Conservation (phyloP, 1,139 yeast species). For the Eremothecium gossypii region DNA sequence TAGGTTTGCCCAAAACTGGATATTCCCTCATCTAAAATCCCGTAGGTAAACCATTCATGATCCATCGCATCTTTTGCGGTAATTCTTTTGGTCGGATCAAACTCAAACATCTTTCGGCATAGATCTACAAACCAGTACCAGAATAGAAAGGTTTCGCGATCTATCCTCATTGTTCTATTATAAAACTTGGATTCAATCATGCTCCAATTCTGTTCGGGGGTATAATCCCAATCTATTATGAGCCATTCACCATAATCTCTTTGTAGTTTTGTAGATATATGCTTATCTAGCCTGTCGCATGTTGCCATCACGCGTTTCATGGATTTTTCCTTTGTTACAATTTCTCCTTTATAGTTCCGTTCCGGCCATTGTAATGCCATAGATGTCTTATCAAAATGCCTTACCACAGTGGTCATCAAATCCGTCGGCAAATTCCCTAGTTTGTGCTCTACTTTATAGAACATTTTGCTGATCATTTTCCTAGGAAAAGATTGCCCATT, state of each 20-base stretch:
- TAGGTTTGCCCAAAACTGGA: conserved; percentile 1
- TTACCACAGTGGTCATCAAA: conserved; percentile 25
- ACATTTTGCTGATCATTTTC: conserved; percentile 28
- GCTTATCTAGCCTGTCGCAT: conserved; percentile 25
- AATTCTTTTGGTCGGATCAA: conserved; percentile 55
- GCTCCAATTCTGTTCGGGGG: conserved; percentile 28
- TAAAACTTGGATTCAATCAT: conserved; percentile 15
- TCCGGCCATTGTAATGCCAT: conserved; percentile 27
- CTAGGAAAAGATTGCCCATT: conserved; percentile 28
- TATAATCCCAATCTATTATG: conserved; percentile 25
- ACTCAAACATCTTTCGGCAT: conserved; percentile 49
- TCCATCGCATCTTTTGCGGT: conserved; percentile 62
- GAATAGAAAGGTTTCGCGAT: conserved; percentile 49
- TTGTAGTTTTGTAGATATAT: conserved; percentile 21
- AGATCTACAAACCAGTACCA: conserved; percentile 73
- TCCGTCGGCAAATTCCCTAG: conserved; percentile 28
- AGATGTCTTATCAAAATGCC: conserved; percentile 23
- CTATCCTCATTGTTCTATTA: conserved; percentile 18
- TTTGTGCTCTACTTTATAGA: conserved; percentile 25
- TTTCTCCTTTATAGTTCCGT: conserved; percentile 22
- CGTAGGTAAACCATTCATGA: conserved; percentile 71
- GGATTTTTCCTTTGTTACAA: conserved; percentile 23
- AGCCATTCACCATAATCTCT: conserved; percentile 23
- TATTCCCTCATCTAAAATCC: conserved; percentile 61
- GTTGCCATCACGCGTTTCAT: conserved; percentile 25